phyloP scores from a whole-genome alignment of 805 yeast species.

The Hanseniaspora vineae region DNA sequence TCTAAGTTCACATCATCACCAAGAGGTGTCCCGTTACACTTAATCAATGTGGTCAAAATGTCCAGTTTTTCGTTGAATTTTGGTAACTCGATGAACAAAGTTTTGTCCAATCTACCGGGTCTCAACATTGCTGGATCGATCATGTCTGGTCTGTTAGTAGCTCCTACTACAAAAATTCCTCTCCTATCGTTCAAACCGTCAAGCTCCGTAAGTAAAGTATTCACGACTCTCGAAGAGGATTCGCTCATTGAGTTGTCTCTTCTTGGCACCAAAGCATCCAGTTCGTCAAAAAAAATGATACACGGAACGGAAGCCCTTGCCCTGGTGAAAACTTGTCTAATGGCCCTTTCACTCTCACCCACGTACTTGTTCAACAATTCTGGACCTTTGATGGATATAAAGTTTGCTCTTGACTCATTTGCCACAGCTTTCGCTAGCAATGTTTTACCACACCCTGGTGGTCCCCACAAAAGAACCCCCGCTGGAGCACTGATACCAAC shows the following conservation, averaged over 20 bases:
- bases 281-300: conserved; percentile 87
- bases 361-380: conserved; percentile 89
- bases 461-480: conserved; percentile 97
- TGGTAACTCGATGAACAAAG: conserved; percentile 84
- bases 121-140: conserved; percentile 96
- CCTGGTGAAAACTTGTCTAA: conserved; percentile 82
- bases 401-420: conserved; percentile 90
- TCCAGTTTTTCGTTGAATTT: conserved; percentile 65
- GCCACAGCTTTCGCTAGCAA: conserved; percentile 95
- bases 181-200: conserved; percentile 89
- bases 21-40: conserved; percentile 65
- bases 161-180: conserved; percentile 91
- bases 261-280: conserved; percentile 91
- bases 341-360: conserved; percentile 91
- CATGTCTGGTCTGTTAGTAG: conserved; percentile 96
- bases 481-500: conserved; percentile 96
- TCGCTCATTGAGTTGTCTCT: conserved; percentile 84
- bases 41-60: conserved; percentile 64
- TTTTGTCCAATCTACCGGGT: conserved; percentile 92
- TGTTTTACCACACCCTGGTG: conserved; percentile 99
- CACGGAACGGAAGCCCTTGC: conserved; percentile 92
- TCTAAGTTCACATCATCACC: conserved; percentile 46
- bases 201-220: conserved; percentile 83
- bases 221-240: conserved; percentile 85
- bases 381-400: conserved; percentile 92